Evolutionary conservation across 2,329 filamentous ascomycete species (phyloP), one percentile per base, ranked within the genome.

Genomic region (Epichloe hybrida): DNA sequence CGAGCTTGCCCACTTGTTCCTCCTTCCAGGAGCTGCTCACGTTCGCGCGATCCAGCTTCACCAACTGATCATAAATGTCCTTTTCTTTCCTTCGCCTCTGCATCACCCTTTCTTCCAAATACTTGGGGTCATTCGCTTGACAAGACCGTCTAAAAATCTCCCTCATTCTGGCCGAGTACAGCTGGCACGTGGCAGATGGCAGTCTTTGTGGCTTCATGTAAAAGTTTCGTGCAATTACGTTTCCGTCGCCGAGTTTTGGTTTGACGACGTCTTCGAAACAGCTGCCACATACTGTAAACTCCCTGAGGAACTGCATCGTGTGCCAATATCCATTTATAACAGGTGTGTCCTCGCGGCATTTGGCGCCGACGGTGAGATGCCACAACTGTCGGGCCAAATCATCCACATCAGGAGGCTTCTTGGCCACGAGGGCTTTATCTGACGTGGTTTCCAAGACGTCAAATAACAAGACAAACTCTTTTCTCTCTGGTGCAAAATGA

Each of bases 201-300:
- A 84, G 66, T 12, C 74, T 72, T 55, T 80, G 76, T 23, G 80
- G 73, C 13, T 77, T 72, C 51, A 75, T 73, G 55, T 79, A 80
- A 57, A 93, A 86, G 56, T 83, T 78, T 17, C 75, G 69, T 9
- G 84, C 81, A 23, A 90, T 71, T 1, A 76, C 68, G 40, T 69
- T 67, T 49, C 68, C 64, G 15, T 74, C 70, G 34, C 74, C 70
- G 2, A 83, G 67, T 48, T 80, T 71, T 1, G 89, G 88, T 66
- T 77, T 80, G n/a, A 95, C 79, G 1, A 88, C 77, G 21, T 88
- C 81, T 15, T 87, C 79, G 63, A 86, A 95, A 65, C 90, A 97
- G 65, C 91, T 87, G 56, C 86, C 81, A 66, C 90, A 97, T 4
- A 95, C 83, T 1, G 85, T 88, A 59, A 95, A 80, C 46, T 89